Evolutionary conservation across 805 yeast genomes (phyloP).

Genomic region (Candida hungchunana): DNA sequence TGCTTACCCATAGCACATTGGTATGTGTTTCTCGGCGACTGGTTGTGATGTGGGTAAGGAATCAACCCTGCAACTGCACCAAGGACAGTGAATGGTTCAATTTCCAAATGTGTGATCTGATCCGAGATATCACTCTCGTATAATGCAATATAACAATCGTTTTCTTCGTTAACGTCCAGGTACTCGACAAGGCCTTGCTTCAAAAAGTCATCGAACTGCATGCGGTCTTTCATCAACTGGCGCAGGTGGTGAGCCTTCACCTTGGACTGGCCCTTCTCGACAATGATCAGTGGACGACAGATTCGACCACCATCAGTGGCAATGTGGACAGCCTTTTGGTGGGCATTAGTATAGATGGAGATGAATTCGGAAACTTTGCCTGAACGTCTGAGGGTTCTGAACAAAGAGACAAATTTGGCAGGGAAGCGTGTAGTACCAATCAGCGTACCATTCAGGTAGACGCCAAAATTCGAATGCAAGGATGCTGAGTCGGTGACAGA

Average conservation of each 20-base stretch:
- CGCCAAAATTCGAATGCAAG: slow-evolving; percentile 77
- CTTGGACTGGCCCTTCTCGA: slow-evolving; percentile 62
- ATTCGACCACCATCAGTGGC: slow-evolving; percentile 99
- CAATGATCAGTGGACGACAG: slow-evolving; percentile 93
- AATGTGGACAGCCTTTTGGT: slow-evolving; percentile 90
- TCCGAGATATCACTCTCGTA: slow-evolving; percentile 63
- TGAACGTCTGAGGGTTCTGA: slow-evolving; percentile 75
- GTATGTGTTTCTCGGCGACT: slow-evolving; percentile 87
- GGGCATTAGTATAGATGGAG: slow-evolving; percentile 83
- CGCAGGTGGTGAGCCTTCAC: slow-evolving; percentile 70
- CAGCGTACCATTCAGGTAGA: slow-evolving; percentile 90
- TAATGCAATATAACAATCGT: slow-evolving; percentile 87
- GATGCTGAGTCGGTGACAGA: slow-evolving; percentile 77
- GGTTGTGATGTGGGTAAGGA: slow-evolving; percentile 91
- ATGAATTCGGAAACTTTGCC: slow-evolving; percentile 88
- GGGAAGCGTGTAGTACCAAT: slow-evolving; percentile 89
- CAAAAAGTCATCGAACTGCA: slow-evolving; percentile 91
- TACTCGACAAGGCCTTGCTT: slow-evolving; percentile 87
- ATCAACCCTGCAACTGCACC: slow-evolving; percentile 93
- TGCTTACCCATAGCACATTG: slow-evolving; percentile 98
- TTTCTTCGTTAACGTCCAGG: slow-evolving; percentile 95
- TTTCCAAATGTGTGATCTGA: slow-evolving; percentile 82
- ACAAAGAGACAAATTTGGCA: slow-evolving; percentile 69
- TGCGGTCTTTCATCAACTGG: slow-evolving; percentile 57
- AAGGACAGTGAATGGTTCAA: slow-evolving; percentile 88